Percentiles rank a stretch among this genome's conserved stretches.
Conservation (phyloP, 1,284 basidiomycete species). For the Pseudozyma pruni region DNA sequence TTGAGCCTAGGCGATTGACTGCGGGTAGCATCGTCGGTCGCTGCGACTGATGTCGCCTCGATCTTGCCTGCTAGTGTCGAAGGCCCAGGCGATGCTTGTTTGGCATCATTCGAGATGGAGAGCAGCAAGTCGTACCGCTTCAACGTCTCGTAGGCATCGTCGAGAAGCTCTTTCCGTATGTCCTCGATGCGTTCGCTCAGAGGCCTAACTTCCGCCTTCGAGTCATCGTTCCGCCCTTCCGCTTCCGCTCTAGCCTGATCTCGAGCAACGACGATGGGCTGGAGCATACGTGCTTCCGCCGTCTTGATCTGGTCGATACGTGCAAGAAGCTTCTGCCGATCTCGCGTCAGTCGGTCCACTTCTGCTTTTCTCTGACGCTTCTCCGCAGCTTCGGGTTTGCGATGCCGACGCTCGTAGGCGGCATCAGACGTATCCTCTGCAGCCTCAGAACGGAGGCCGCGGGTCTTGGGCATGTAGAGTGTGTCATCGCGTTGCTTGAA, state of each 20-base stretch:
- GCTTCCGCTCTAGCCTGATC: slow-evolving; percentile 37
- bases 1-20: slow-evolving; percentile 36
- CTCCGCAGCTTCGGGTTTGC: slow-evolving; percentile 85
- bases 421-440: slow-evolving; percentile 81
- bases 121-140: slow-evolving; percentile 54
- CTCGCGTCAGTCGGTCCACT: slow-evolving; percentile 87
- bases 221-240: not conserved
- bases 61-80: slow-evolving; percentile 9
- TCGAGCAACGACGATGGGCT: slow-evolving; percentile 49
- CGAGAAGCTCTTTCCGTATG: slow-evolving; percentile 47
- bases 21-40: slow-evolving; percentile 10
- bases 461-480: slow-evolving; percentile 57
- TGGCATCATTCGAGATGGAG: slow-evolving; percentile 16
- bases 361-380: slow-evolving; percentile 84
- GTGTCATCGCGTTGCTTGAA: slow-evolving; percentile 53
- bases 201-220: slow-evolving; percentile 3
- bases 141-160: slow-evolving; percentile 50
- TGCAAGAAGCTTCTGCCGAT: slow-evolving; percentile 88
- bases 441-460: slow-evolving; percentile 44
- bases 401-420: slow-evolving; percentile 84
- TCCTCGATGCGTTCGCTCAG: slow-evolving; percentile 41
- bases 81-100: slow-evolving; percentile 19
- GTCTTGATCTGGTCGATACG: slow-evolving; percentile 83
- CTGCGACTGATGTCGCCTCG: not conserved
- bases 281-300: slow-evolving; percentile 73